Evolutionary conservation across 495 filamentous ascomycete species (phyloP), one percentile per base, ranked within the genome.

Genomic region (Hyaloscypha finlandica): DNA sequence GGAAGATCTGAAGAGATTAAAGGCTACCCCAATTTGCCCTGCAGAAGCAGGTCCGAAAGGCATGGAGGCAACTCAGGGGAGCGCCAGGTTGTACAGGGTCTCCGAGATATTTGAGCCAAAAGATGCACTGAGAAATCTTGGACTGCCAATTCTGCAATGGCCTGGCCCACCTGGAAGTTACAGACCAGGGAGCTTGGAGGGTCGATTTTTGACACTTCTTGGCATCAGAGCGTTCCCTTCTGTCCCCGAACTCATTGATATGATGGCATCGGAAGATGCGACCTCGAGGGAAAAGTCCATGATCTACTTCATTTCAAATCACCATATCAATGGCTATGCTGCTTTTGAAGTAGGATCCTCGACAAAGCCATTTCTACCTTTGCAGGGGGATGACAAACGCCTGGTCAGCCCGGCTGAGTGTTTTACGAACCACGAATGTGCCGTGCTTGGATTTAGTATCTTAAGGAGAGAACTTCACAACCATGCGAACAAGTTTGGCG

Each of bases 51-150:
- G 83, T 5, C 75, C 81, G 0, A 72, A 75, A 56, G 77, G 77
- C 45, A 69, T 75, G 57, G 81, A 83, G 77, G 70, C 77, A 29
- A 79, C 79, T 3, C 67, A 73, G 29, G 73, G 68, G 8, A 72
- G 64, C 45, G 71, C 73, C 59, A 74, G 57, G 61, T 83, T 91
- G 19, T 96, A 93, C 79, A 90, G 86, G 72, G 86, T 96, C 3
- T 90, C 87, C 12, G 91, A 97, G 58, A 84, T 99, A 0, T 97
- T 90, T 73, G 92, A 94, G 68, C 95, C 95, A 8, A 90, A 88
- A 52, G 88, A 90, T 37, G 74, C 81, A 1, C 81, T 95, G 20
- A 83, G 92, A 32, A 78, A 82, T 29, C 80, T 99, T 14, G 81
- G 84, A 16, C 77, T 99, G 16, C 92, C 88, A 1, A 80, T 96